Evolutionary conservation across 495 filamentous ascomycete genomes (phyloP), one percentile per base, ranked within the genome.

Genomic region (Talaromyces ruber): DNA sequence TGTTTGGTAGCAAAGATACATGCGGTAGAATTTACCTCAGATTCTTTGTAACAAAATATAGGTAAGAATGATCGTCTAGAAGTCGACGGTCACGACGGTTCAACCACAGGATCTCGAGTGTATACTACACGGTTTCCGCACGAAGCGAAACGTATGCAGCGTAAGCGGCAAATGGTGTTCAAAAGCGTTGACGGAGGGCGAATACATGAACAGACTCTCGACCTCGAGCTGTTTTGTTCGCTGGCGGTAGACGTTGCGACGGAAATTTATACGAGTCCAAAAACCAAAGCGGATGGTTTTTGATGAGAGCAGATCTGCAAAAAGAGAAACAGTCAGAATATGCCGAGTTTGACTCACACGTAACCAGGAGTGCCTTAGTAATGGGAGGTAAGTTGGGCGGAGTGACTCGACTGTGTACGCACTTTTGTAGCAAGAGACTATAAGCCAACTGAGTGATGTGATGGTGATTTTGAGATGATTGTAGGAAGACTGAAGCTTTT

Each of bases 111-210:
- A 88, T 75, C 84, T 86, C 68, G 88, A 85, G 75, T 89, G 83
- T 71, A 83, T 85, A 81, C 88, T 89, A 88, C 90, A 88, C 84
- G 86, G 88, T 88, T 88, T 93, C 81, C 88, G 82, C 84, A 84
- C 82, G 86, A 84, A 88, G 85, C 90, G 90, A 89, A 95, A 92
- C 82, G 86, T 77, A 84, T 91, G 90, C 91, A 92, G 90, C 90
- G 89, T 88, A 82, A 88, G 84, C 81, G 90, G 89, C 84, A 90
- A 87, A 76, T 87, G 86, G 86, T 90, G 84, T 86, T 86, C 81
- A 81, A 85, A 84, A 81, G 81, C 76, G 82, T 85, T 83, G 82
- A 79, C 83, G 83, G 81, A 81, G 83, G 83, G 82, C 86, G 85
- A 86, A 91, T 90, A 91, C 88, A 91, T 91, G 88, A 82, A 91